Base-by-base conservation (phyloP, 176 grass and related monocot species). In the Musa itinerans region DNA sequence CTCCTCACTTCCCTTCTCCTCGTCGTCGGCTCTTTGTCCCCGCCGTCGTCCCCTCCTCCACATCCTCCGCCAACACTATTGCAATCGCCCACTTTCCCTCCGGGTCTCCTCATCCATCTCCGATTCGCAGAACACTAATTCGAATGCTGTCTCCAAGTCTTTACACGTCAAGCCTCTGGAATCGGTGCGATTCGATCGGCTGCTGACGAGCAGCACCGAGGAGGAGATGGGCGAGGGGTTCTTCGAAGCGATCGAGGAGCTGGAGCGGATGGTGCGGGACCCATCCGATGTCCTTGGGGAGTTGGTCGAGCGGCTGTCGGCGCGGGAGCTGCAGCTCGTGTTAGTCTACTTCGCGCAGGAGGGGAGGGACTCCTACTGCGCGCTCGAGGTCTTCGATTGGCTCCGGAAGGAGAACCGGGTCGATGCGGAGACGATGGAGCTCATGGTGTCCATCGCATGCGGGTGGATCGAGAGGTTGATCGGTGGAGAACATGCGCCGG, bases 331-430 rank as follows among this genome's bases (percentile, higher is more conserved):
- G 22, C 89, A 96, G 87, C 83, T 96, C 65, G 89, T 96, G 74
- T 79, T 96, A 26, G 85, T 96, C 79, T 92, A 96, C 87, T 96
- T 96, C 71, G 83, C 94, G 54, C 94, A 93, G 88, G 94, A 97
- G 75, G 94, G 94, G 20, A 89, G 94, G 25, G 94, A 97, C 67
- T 87, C 90, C 54, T 97, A 97, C 80, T 97, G 94, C 79, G 88
- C 94, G 58, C 85, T 97, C 67, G 94, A 97, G 84, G 94, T 97
- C 20, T 97, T 97, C 81, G 94, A 97, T 81, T 97, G 94, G 94
- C 83, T 97, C 74, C 84, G 86, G 76, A 92, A 87, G 80, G 90
- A 92, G 81, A 92, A 97, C 82, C 81, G 87, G 63, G 90, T 97
- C 61, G 93, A 97, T 67, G 88, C 90, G 65, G 93, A 97, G 84